phyloP scores from a whole-genome alignment of 2,329 filamentous ascomycete genomes.

The Colletotrichum sp. region DNA sequence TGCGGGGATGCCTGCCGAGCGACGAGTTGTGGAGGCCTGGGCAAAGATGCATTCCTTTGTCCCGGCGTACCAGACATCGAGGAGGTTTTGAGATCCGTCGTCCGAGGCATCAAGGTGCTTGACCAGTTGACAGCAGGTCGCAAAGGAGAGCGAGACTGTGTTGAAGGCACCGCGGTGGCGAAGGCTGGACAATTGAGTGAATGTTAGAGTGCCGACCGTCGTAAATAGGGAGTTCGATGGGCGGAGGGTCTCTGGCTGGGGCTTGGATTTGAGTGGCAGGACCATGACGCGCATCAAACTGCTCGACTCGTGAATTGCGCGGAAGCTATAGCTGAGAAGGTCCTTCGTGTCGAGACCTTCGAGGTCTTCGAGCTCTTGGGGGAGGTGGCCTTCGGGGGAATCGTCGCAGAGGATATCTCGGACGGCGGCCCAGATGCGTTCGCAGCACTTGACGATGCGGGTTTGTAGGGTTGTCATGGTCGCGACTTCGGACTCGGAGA shows the following conservation, averaged over 20 bases:
- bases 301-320: slow-evolving; percentile 92
- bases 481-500: slow-evolving; percentile 39
- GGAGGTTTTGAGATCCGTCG: slow-evolving; percentile 46
- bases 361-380: slow-evolving; percentile 75
- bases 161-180: slow-evolving; percentile 93
- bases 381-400: slow-evolving; percentile 88
- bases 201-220: slow-evolving; percentile 74
- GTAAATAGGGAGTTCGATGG: slow-evolving; percentile 62
- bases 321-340: slow-evolving; percentile 91
- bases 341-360: slow-evolving; percentile 84
- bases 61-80: slow-evolving; percentile 75
- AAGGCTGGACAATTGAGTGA: slow-evolving; percentile 81
- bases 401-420: slow-evolving; percentile 85
- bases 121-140: slow-evolving; percentile 74
- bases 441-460: slow-evolving; percentile 65
- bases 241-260: slow-evolving; percentile 47
- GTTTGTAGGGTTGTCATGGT: slow-evolving; percentile 48
- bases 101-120: slow-evolving; percentile 45
- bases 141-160: slow-evolving; percentile 88
- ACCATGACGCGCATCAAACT: slow-evolving; percentile 72
- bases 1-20: slow-evolving; percentile 90
- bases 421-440: slow-evolving; percentile 78
- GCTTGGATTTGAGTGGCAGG: slow-evolving; percentile 54
- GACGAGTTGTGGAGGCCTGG: slow-evolving; percentile 81
- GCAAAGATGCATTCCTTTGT: slow-evolving; percentile 73